Evolutionary conservation across 371 early-diverging fungal species (phyloP), one percentile per base, ranked within the genome.

Genomic region (Mortierella sp.): DNA sequence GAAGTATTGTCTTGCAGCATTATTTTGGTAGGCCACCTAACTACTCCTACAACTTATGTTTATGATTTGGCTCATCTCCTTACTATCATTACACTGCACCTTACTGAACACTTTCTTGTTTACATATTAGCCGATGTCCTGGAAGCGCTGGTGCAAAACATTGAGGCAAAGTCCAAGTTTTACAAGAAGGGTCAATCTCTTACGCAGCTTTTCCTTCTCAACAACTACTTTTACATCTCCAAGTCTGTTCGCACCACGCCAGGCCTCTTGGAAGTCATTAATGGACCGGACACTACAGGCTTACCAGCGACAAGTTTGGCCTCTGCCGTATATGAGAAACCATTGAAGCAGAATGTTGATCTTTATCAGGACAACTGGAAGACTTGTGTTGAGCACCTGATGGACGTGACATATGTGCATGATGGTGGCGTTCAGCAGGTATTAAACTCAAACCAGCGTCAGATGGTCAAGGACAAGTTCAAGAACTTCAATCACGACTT

Each of bases 401-500:
- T 93, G 92, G 94, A 94, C 79, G 91, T 91, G 5, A 92, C 91
- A 1, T 90, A 90, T 73, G 92, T 93, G 11, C 87, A 92, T 16
- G 90, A 90, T 32, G 92, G 92, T 5, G 83, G 87, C 2, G 87
- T 93, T 45, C 90, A 89, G 45, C 93, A 85, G 24, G 80, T 87
- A 0, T 84, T 96, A 63, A 89, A 92, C 40, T 92, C 88, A 61
- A 85, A 77, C 49, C 95, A 96, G 64, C 85, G 89, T 10, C 91
- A 93, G 52, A 70, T 86, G 47, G 88, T 96, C 74, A 95, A 95
- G 72, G 96, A 95, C 68, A 89, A 91, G 64, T 95, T 96, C 88
- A 95, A 93, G 87, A 92, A 88, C 73, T 96, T 96, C 78, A 95
- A 96, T 81, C 88, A 86, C 20, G 93, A 93, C 66, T 93, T 96